Evolutionary conservation across 116 monocot genomes (phyloP), one percentile per base, ranked within the genome.

Genomic region (Posidonia oceanica): DNA sequence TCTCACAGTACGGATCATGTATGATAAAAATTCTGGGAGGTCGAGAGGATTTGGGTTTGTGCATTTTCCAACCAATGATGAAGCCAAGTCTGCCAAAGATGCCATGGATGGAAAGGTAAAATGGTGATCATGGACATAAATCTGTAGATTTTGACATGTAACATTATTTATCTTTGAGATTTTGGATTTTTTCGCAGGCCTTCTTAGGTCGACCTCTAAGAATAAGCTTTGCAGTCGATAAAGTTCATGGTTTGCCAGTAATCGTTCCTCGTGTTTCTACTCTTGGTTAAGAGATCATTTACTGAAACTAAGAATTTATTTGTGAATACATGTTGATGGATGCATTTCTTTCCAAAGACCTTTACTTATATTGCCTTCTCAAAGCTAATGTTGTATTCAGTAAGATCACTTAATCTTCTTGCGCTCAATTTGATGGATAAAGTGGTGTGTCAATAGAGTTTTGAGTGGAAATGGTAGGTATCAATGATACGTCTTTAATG

Each of bases 51-150:
- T 94, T 63, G 94, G 94, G 4, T 94, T 94, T 63, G 78, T 94
- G 37, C 71, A 85, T 52, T 94, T 94, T 65, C 63, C 90, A 18
- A 73, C 56, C 15, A 81, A 81, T 23, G 42, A 80, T 39, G 81
- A 87, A 68, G 94, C 94, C 51, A 81, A 73, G 66, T 75, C 60
- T 61, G 94, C 94, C 51, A 94, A 85, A 77, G 73, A 85, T 76
- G 89, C 87, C 73, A 90, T 94, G 90, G 90, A 94, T 85, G 90
- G 94, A 72, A 94, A 94, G 83, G 94, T 89, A 78, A 64, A 4
- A 37, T 29, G 48, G 44, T 67, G 7, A 36, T 36, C 22, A 65
- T 36, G 39, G 8, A 23, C 38, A 13, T 56, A 67, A 14, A 53
- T 52, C 4, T 69, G 23, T 21, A 58, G 58, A 12, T 20, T 58